Evolutionary conservation across 2,329 filamentous ascomycete species (phyloP), one percentile per base, ranked within the genome.

Genomic region (Periconia sp.): DNA sequence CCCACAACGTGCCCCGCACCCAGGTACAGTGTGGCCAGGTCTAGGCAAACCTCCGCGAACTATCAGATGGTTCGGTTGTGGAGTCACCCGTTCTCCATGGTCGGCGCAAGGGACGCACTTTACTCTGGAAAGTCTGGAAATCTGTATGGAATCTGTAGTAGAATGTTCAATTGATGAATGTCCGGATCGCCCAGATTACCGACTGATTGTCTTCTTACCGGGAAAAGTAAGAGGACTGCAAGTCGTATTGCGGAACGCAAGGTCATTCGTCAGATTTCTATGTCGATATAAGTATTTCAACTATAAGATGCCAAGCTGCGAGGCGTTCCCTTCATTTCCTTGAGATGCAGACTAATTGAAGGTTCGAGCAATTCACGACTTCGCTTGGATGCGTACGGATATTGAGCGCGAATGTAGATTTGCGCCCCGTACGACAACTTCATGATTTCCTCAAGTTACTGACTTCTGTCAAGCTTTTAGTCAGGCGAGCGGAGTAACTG

Each of bases 171-270:
- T 25, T 35, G 32, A 25, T 25, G 34, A 36, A 26, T 4, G 5
- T 4, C 7, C 18, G 23, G 32, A 36, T 29, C 25, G 40, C 19
- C 32, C 25, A 42, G 40, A 42, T 36, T 36, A 19, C 18, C 25
- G 25, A 35, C 21, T 29, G 22, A 42, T 42, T 29, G 25, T 32
- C 30, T 18, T 35, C 32, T 26, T 36, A 43, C 32, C 40, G 40
- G 32, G 25, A 36, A 17, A 30, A 31, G 21, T n/a, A n/a, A n/a
- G n/a, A n/a, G n/a, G n/a, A n/a, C n/a, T n/a, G n/a, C n/a, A n/a
- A n/a, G n/a, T n/a, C n/a, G n/a, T n/a, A n/a, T n/a, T n/a, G n/a
- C n/a, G n/a, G n/a, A n/a, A n/a, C n/a, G n/a, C n/a, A n/a, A n/a
- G n/a, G n/a, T n/a, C n/a, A n/a, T n/a, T n/a, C n/a, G n/a, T n/a